phyloP scores from a whole-genome alignment of 768 basidiomycete species.

The Mycena galericulata region DNA sequence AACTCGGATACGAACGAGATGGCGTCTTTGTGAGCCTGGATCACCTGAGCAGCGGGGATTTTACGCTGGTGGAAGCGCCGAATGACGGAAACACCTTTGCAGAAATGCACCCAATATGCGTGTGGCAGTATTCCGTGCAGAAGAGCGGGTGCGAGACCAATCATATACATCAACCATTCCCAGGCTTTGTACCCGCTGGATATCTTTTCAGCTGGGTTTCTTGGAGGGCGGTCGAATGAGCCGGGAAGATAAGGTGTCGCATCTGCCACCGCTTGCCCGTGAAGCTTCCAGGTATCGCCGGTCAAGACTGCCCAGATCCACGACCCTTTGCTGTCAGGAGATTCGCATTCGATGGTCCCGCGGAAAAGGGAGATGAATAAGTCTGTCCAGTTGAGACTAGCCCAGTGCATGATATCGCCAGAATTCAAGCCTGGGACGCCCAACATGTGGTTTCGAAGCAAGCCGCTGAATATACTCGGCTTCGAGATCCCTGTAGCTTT shows the following conservation, averaged over 20 bases:
- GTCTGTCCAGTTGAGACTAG: background rate
- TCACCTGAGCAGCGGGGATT: conserved; percentile 14
- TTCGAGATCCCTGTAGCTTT: conserved; percentile 50
- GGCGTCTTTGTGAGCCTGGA: conserved; percentile 5
- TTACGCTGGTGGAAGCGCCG: conserved; percentile 30
- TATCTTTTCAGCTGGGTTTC: conserved; percentile 42
- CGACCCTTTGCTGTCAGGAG: conserved; percentile 19
- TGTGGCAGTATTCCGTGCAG: conserved; percentile 30
- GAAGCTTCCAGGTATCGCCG: conserved; percentile 34
- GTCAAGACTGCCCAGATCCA: conserved; percentile 40
- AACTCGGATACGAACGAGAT: conserved; percentile 41
- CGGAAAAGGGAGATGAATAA: conserved; percentile 37
- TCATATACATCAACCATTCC: conserved; percentile 36
- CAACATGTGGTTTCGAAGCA: conserved; percentile 27
- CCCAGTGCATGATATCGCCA: background rate
- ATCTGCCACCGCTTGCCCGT: conserved; percentile 38
- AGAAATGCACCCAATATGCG: conserved; percentile 35
- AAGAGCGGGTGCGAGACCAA: conserved; percentile 37
- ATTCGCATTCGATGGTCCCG: conserved; percentile 32
- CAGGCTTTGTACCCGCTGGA: conserved; percentile 41
- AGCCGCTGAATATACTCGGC: conserved; percentile 51
- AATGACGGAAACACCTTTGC: conserved; percentile 33
- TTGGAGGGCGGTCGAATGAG: conserved; percentile 39
- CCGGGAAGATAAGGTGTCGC: conserved; percentile 32
- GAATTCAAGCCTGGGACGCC: background rate